phyloP scores from a whole-genome alignment of 371 early-diverging fungal species.

The Mortierella sp. region DNA sequence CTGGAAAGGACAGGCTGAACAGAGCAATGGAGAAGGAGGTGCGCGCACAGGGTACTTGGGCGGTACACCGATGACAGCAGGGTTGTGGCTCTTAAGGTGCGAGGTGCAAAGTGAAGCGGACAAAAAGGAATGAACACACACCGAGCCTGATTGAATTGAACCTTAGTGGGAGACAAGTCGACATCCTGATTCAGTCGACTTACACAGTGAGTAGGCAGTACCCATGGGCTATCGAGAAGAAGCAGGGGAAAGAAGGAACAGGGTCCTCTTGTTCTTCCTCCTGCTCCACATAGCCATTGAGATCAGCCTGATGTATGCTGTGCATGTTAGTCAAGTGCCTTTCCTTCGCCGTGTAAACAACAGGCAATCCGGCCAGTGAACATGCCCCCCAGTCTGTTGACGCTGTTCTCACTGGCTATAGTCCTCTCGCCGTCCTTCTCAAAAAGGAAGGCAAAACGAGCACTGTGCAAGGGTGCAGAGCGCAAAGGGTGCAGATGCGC shows the following conservation, averaged over 20 bases:
- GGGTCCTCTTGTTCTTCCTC: background rate
- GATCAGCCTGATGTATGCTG: background rate
- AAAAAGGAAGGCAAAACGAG: constrained; percentile 4
- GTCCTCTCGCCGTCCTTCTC: too few species aligned
- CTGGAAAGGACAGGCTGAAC: background rate
- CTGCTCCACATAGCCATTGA: background rate
- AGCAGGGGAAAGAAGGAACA: too few species aligned
- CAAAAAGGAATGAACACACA: too few species aligned
- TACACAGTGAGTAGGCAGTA: background rate
- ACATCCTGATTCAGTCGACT: background rate
- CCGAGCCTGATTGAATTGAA: background rate
- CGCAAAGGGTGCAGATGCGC: background rate
- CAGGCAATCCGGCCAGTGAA: background rate
- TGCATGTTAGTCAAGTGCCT: too few species aligned
- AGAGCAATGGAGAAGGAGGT: too few species aligned
- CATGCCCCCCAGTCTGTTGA: background rate
- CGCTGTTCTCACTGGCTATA: background rate
- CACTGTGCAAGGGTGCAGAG: background rate
- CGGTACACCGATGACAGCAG: background rate
- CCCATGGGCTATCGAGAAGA: background rate
- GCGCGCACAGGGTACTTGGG: too few species aligned
- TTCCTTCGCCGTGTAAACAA: too few species aligned
- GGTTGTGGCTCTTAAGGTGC: background rate
- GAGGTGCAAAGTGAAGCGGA: background rate
- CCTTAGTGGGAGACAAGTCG: background rate